These are phyloP conservation scores for Poa annua DNA, from an alignment of 176 grass and related monocot genomes.

Conservation along the genomic window DNA sequence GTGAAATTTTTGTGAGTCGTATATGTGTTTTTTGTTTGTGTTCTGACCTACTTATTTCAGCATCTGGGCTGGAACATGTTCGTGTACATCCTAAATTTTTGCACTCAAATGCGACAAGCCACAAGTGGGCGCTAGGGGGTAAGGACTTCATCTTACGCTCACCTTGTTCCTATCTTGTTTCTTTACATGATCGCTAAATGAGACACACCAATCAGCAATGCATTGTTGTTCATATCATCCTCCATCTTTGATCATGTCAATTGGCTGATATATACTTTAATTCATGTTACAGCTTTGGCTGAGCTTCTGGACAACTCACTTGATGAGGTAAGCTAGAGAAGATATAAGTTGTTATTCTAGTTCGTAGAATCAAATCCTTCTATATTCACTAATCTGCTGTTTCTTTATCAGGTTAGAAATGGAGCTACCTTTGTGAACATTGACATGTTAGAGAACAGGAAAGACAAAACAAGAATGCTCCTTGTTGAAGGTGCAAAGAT, in stretches of 20 bases:
- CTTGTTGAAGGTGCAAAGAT: slow-evolving; percentile 78
- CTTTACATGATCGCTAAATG: slow-evolving; percentile 22
- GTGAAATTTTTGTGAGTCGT: background rate
- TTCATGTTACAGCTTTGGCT: slow-evolving; percentile 76
- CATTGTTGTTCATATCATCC: slow-evolving; percentile 19
- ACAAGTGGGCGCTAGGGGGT: slow-evolving; percentile 99
- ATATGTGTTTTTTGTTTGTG: slow-evolving; percentile 32
- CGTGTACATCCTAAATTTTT: slow-evolving; percentile 95
- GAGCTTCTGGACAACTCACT: slow-evolving; percentile 96
- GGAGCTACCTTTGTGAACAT: slow-evolving; percentile 95
- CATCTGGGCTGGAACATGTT: slow-evolving; percentile 78
- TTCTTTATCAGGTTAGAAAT: slow-evolving; percentile 74
- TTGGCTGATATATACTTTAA: slow-evolving; percentile 42
- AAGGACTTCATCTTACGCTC: slow-evolving; percentile 38
- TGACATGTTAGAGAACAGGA: slow-evolving; percentile 77
- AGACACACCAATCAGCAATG: slow-evolving; percentile 12
- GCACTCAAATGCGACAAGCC: slow-evolving; percentile 99
- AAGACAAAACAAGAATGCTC: slow-evolving; percentile 83
- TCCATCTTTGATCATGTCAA: slow-evolving; percentile 35
- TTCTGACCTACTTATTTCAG: slow-evolving; percentile 52
- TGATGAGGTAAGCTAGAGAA: slow-evolving; percentile 72
- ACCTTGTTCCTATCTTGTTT: slow-evolving; percentile 23
- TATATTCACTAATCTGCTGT: slow-evolving; percentile 13
- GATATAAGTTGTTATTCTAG: slow-evolving; percentile 26
- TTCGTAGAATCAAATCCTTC: slow-evolving; percentile 27